Evolutionary conservation across 2,329 filamentous ascomycete species (phyloP).

Genomic region (Colletotrichum sp.): DNA sequence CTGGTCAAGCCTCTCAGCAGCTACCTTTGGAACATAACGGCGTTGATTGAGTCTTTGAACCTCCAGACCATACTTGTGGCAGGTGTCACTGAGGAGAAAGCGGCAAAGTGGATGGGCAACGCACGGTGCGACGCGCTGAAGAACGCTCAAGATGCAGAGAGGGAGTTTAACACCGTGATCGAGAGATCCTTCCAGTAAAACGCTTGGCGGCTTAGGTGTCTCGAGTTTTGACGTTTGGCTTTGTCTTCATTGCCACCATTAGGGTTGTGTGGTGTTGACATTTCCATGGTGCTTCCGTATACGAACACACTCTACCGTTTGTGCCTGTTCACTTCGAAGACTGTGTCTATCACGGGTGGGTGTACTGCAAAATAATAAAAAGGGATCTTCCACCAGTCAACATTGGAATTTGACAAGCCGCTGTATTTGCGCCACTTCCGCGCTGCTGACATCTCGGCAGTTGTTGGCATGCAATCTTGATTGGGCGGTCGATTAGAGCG

Average conservation of each 20-base stretch:
- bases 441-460: neutral
- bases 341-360: neutral
- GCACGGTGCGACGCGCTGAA: neutral
- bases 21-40: neutral
- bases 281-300: neutral
- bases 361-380: neutral
- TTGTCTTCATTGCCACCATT: neutral
- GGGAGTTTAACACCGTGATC: neutral
- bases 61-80: neutral
- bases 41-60: neutral
- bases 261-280: neutral
- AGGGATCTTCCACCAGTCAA: neutral
- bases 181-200: neutral
- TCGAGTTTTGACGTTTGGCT: fast-evolving
- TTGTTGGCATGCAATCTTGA: neutral
- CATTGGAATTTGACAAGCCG: fast-evolving
- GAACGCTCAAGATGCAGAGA: neutral
- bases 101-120: neutral
- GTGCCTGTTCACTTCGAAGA: neutral
- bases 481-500: neutral
- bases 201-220: neutral
- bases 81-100: neutral
- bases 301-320: fast-evolving
- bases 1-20: neutral
- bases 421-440: neutral